Percentiles rank a stretch among this genome's conserved stretches.
Conservation (phyloP, 2,329 filamentous ascomycete species). For the Exophiala oligosperma region DNA sequence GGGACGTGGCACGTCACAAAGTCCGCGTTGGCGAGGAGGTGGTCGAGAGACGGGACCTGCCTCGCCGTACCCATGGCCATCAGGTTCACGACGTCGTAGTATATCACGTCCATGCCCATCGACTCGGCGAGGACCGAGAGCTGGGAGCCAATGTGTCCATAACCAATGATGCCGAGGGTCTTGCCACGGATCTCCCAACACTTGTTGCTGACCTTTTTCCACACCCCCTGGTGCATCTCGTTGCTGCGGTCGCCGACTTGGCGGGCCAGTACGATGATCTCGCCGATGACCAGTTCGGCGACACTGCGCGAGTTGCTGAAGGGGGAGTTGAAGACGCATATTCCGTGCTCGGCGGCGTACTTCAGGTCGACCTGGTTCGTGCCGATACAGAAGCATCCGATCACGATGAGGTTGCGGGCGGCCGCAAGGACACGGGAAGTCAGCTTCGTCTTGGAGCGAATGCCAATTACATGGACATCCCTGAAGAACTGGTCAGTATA, state of each 20-base stretch:
- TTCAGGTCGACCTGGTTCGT: constrained; percentile 92
- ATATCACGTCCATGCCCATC: constrained; percentile 98
- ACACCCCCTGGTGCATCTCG: constrained; percentile 90
- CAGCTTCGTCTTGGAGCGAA: constrained; percentile 96
- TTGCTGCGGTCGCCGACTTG: constrained; percentile 90
- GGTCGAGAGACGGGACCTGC: constrained; percentile 76
- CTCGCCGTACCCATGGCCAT: constrained; percentile 90
- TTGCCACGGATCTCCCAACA: constrained; percentile 99
- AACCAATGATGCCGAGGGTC: constrained; percentile 94
- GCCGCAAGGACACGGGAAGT: constrained; percentile 79
- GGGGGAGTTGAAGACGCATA: constrained; percentile 98
- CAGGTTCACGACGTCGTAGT: constrained; percentile 90
- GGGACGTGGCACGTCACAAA: constrained; percentile 96
- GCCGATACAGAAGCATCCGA: constrained; percentile 98
- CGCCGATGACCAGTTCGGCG: constrained; percentile 90
- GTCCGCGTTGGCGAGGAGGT: constrained; percentile 75
- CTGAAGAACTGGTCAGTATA: constrained; percentile 44
- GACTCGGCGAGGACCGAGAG: constrained; percentile 92
- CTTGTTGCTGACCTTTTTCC: constrained; percentile 96
- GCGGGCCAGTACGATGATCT: constrained; percentile 88
- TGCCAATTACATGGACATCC: constrained; percentile 95
- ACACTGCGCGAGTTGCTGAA: constrained; percentile 98
- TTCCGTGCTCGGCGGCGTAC: constrained; percentile 78
- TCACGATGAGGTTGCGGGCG: constrained; percentile 90
- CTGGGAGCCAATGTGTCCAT: constrained; percentile 96